Base-by-base conservation (phyloP, 768 basidiomycete species). In the Cystobasidiopsis lactophilus region DNA sequence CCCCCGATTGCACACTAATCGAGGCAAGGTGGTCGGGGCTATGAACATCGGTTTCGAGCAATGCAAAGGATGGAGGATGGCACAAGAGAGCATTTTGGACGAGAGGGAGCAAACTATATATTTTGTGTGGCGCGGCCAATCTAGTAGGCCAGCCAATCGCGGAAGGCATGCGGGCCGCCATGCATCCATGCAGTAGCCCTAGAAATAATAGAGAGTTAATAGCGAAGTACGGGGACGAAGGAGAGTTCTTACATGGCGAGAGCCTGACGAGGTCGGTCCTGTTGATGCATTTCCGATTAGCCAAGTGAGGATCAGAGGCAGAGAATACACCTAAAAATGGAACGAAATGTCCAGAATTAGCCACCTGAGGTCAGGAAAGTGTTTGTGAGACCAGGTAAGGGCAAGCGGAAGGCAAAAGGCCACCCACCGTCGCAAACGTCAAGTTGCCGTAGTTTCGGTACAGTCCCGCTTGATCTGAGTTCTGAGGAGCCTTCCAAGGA, bases 381-480 rank as follows among this genome's bases (percentile, higher is more conserved):
- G n/a, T n/a, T n/a, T n/a, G n/a, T 16, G 10, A 47, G 14, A 31
- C 23, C 23, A 29, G 45, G 19, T 19, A 27, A 21, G 41, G 19
- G 26, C 41, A 7, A 7, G 30, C 23, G 54, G 33, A 62, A 62
- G 23, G 60, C 57, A 0, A 56, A 57, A 16, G 54, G 1, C 51
- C 55, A n/a, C 57, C 59, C 14, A 62, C 58, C 2, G 52, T 54
- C 0, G 62, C 60, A n/a, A 63, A 61, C 7, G 62, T 60, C 13
- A 63, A 31, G 24, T 54, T 56, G 2, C 56, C 58, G 29, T 40
- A 33, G 19, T 50, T 45, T 23, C 60, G 45, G 38, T 40, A 63
- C 24, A 40, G 26, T 27, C 62, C 62, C 3, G 62, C 60, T 3
- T 51, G 46, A 27, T 58, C 19, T 27, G 29, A 33, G 24, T 47